Evolutionary conservation across 2,329 filamentous ascomycete genomes (phyloP).

Genomic region (Colletotrichum nymphaeae): DNA sequence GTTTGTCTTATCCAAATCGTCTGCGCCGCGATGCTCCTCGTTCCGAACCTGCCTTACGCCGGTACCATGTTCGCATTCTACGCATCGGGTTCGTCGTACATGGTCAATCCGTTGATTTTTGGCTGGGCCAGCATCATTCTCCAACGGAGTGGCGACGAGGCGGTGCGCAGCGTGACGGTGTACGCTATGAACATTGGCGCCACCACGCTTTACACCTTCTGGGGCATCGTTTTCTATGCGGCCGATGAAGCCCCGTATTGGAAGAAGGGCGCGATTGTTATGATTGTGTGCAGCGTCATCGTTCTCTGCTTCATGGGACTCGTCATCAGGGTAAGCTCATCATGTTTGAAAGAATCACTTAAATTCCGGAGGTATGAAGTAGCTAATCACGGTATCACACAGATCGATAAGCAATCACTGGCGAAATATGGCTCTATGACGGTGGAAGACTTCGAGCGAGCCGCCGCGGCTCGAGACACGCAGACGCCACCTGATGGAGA

Average conservation of each 20-base stretch:
- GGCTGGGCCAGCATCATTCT: slow-evolving; percentile 53
- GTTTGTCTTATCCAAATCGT: slow-evolving; percentile 47
- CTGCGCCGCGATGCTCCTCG: slow-evolving; percentile 46
- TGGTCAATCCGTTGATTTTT: slow-evolving; percentile 53
- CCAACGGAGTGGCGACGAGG: slow-evolving; percentile 50
- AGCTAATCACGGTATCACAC: background rate
- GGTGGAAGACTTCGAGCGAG: background rate
- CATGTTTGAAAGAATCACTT: background rate
- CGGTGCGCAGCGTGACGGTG: slow-evolving; percentile 48
- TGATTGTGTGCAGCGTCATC: slow-evolving; percentile 41
- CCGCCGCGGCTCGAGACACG: background rate
- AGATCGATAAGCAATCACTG: slow-evolving; percentile 6
- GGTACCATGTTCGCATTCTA: slow-evolving; percentile 46
- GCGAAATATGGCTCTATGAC: slow-evolving; percentile 6
- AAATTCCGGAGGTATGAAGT: background rate
- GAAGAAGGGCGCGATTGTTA: slow-evolving; percentile 50
- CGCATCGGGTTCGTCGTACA: slow-evolving; percentile 51
- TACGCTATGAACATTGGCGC: slow-evolving; percentile 52
- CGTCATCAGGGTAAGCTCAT: slow-evolving; percentile 27
- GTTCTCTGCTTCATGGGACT: slow-evolving; percentile 32
- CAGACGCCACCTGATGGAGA: background rate
- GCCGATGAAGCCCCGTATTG: slow-evolving; percentile 49
- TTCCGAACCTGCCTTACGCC: slow-evolving; percentile 42
- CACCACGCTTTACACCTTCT: slow-evolving; percentile 52
- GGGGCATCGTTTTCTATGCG: slow-evolving; percentile 51